A percentile compares a stretch with the other conserved stretches of the same genome.
phyloP scores from a whole-genome alignment of 164 flowering plant species.

The Santalum album region DNA sequence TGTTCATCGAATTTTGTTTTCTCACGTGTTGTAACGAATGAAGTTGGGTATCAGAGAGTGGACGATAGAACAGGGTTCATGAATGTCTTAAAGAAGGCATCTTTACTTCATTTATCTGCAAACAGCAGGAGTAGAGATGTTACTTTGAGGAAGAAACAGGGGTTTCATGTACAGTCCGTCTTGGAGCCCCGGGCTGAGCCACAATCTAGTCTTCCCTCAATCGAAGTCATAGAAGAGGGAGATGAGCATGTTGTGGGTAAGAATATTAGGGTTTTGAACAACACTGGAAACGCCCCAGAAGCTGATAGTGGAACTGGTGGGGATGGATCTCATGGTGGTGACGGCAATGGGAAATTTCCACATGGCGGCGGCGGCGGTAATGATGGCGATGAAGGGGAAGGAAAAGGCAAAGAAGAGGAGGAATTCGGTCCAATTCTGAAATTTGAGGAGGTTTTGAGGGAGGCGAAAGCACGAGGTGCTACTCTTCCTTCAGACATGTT shows the following conservation, averaged over 20 bases:
- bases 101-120: no score
- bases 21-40: no score
- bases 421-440: slow-evolving; percentile 69
- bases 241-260: not conserved
- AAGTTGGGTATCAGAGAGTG: no score
- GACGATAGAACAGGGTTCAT: no score
- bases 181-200: no score
- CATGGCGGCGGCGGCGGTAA: slow-evolving; percentile 39
- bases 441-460: slow-evolving; percentile 56
- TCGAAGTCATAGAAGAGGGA: not conserved
- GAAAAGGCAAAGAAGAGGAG: slow-evolving; percentile 36
- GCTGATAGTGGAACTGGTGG: not conserved
- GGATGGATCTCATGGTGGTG: slow-evolving; percentile 11
- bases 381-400: slow-evolving; percentile 26
- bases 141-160: no score
- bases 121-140: no score
- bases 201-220: not conserved
- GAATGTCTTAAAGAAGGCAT: no score
- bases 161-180: no score
- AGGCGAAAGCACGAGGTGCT: slow-evolving; percentile 43
- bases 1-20: no score
- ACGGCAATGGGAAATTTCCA: slow-evolving; percentile 31
- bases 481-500: slow-evolving; percentile 65
- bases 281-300: not conserved
- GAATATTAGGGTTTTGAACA: not conserved